A percentile compares a stretch with the other conserved stretches of the same genome.
Conservation (phyloP, 169 alveolate species). For the Theileria parva region DNA sequence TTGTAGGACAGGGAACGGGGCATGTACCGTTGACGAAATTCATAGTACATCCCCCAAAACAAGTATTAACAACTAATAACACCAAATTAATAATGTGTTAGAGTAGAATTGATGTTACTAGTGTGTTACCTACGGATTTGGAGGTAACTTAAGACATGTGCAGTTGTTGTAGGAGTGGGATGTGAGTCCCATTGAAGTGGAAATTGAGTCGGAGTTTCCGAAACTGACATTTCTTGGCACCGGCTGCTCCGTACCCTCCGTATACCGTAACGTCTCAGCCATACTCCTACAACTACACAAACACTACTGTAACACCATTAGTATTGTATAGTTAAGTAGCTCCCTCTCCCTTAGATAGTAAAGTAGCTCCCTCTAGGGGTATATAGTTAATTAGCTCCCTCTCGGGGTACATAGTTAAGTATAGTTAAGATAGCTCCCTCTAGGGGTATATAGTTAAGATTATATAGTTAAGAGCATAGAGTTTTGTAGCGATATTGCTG, state of each 20-base stretch:
- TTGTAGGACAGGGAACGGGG: too few species aligned
- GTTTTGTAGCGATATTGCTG: constrained; percentile 78
- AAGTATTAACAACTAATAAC: too few species aligned
- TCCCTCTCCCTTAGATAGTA: too few species aligned
- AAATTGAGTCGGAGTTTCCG: constrained; percentile 21
- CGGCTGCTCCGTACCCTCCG: constrained; percentile 88
- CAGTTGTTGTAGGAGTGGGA: too few species aligned
- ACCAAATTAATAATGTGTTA: neutral
- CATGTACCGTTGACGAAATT: constrained; percentile 18
- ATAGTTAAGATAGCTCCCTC: too few species aligned
- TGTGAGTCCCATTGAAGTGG: too few species aligned
- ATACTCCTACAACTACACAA: constrained; percentile 62
- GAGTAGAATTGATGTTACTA: neutral
- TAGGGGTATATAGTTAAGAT: too few species aligned
- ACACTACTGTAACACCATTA: constrained; percentile 32
- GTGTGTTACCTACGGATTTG: neutral
- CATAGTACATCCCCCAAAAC: constrained; percentile 17
- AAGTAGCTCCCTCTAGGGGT: too few species aligned
- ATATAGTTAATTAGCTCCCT: too few species aligned
- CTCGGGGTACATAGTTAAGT: too few species aligned
- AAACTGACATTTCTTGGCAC: constrained; percentile 87
- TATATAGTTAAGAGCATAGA: too few species aligned
- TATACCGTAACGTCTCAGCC: constrained; percentile 87
- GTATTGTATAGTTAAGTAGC: too few species aligned
- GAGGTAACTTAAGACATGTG: neutral